Conservation (phyloP, 345 rosid genomes). For the Mangifera indica region DNA sequence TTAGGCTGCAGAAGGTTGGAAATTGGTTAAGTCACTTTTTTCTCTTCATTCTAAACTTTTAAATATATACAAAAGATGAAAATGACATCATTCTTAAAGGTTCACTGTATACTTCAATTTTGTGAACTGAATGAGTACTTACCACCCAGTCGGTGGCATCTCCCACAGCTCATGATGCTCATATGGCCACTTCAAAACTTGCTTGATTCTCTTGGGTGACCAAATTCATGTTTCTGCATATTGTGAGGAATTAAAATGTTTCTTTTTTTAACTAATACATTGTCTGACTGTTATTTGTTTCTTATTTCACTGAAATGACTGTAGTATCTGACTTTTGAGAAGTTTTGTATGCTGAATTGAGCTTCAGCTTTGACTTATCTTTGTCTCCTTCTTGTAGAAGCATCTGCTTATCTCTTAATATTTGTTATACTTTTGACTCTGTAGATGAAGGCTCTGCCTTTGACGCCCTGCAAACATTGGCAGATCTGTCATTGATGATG, state of each 20-base stretch:
- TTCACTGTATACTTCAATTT: neutral
- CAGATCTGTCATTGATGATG: slow-evolving; percentile 72
- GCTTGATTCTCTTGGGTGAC: neutral
- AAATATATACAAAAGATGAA: neutral
- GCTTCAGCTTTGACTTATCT: slow-evolving; percentile 17
- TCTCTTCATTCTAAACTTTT: neutral
- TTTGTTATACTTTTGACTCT: slow-evolving; percentile 16
- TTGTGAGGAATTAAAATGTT: neutral
- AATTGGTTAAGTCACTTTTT: neutral
- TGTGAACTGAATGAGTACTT: neutral
- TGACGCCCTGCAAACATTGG: slow-evolving; percentile 76
- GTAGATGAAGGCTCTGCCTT: slow-evolving; percentile 61
- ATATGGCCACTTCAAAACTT: neutral
- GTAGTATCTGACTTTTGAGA: neutral
- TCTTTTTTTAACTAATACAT: neutral
- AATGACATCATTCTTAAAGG: neutral
- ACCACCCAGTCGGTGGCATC: neutral
- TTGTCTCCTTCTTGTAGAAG: neutral
- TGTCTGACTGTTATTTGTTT: too few species aligned
- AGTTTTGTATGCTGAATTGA: slow-evolving; percentile 2
- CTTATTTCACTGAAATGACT: neutral
- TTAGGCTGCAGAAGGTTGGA: neutral
- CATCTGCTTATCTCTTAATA: slow-evolving; percentile 4
- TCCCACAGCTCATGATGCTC: neutral
- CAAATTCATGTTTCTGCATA: slow-evolving; percentile 5